Evolutionary conservation across 2,329 filamentous ascomycete genomes (phyloP).

Genomic region (Aureobasidium namibiae): DNA sequence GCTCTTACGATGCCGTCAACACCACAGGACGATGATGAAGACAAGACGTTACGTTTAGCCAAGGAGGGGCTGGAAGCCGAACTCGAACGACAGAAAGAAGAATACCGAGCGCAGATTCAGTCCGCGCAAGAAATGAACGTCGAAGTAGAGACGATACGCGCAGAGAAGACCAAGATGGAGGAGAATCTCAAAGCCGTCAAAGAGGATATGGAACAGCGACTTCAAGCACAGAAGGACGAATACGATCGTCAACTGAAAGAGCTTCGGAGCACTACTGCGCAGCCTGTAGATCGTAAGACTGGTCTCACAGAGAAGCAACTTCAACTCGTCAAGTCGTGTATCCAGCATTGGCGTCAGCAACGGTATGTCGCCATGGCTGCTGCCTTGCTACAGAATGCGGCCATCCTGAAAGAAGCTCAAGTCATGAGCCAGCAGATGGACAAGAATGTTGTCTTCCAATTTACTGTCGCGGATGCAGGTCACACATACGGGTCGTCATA

Average conservation of each 20-base stretch:
- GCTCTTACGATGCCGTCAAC: constrained; percentile 90
- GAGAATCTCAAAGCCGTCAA: constrained; percentile 69
- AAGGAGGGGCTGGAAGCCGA: constrained; percentile 78
- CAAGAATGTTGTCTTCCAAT: constrained; percentile 89
- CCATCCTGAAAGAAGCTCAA: constrained; percentile 86
- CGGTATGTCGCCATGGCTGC: constrained; percentile 94
- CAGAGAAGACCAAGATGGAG: constrained; percentile 80
- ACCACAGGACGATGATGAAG: constrained; percentile 69
- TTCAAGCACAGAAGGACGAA: constrained; percentile 72
- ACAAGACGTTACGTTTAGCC: constrained; percentile 64
- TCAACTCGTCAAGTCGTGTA: constrained; percentile 56
- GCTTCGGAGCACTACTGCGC: constrained; percentile 51
- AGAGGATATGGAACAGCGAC: constrained; percentile 78
- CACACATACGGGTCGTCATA: constrained; percentile 89
- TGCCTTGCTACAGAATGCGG: constrained; percentile 77
- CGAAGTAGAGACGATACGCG: constrained; percentile 74
- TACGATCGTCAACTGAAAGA: constrained; percentile 80
- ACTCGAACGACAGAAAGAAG: constrained; percentile 75
- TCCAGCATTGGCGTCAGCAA: constrained; percentile 70
- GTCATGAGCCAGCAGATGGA: constrained; percentile 96
- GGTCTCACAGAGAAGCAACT: constrained; percentile 66
- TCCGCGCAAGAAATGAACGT: constrained; percentile 64
- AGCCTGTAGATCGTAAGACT: constrained; percentile 40
- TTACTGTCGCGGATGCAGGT: constrained; percentile 80
- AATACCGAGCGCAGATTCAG: constrained; percentile 70